Base-by-base conservation (phyloP, 371 early-diverging fungal species). In the Coemansia sp. region DNA sequence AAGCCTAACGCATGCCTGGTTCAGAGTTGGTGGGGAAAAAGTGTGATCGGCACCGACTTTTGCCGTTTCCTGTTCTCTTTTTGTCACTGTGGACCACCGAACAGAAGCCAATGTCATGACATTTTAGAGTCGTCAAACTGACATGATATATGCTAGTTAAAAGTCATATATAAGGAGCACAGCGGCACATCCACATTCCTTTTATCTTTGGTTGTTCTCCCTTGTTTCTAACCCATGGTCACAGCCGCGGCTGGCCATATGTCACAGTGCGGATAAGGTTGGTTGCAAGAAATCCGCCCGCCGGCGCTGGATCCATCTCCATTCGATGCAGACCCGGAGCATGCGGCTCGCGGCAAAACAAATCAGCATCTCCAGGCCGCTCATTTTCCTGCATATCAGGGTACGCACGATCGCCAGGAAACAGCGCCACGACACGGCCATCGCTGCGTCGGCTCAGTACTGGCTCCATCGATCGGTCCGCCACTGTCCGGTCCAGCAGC, bases 361-460 rank as follows among this genome's bases (percentile, higher is more conserved):
- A 71, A n/a, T 50, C 64, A 20, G 26, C 64, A 39, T 72, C 71
- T 8, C 11, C 39, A n/a, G 28, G 48, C 1, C 7, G 28, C 40
- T n/a, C 53, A 52, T 12, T 25, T 11, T 14, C 25, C 11, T 7
- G 30, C n/a, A 14, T 16, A n/a, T n/a, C 37, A 5, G 57, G 37
- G 40, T 75, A 71, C 18, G 63, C 62, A 20, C 51, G 12, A 65
- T 77, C 78, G 28, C 78, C 78, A 2, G 78, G 78, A 40, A 73
- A 48, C 66, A 77, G 62, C 9, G 65, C 74, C 6, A 72, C 62
- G 7, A 58, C 50, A 2, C 3, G 16, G 21, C 69, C 73, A 26
- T 77, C 69, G 50, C 62, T 62, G 28, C 74, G 65, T 25, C 12
- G 37, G 21, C 65, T 47, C 33, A 77, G 52, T 26, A 72, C 26